Conservation (phyloP, 2,329 filamentous ascomycete species). For the Ambrosiella beaveri region DNA sequence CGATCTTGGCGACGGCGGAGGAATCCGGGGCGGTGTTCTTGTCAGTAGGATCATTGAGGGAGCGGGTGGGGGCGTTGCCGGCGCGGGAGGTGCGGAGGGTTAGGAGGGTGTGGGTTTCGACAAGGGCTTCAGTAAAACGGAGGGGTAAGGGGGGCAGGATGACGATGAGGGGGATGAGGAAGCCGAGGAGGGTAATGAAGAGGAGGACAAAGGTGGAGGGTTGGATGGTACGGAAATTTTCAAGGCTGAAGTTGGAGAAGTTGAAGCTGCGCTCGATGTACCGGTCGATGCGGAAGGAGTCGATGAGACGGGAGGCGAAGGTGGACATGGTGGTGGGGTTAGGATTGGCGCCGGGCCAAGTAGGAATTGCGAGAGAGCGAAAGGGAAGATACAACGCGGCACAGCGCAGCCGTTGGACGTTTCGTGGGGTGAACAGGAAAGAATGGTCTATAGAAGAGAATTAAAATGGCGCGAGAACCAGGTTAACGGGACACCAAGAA, state of each 20-base stretch:
- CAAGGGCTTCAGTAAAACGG: constrained; percentile 34
- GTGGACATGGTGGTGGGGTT: background rate
- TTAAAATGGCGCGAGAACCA: too few species aligned
- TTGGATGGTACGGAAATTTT: constrained; percentile 18
- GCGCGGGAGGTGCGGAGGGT: constrained; percentile 11
- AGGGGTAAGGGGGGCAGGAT: constrained; percentile 38
- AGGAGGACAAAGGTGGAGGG: constrained; percentile 24
- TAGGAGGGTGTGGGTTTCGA: constrained; percentile 35
- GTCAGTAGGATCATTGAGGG: background rate
- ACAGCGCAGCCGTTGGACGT: background rate
- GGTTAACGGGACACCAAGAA: too few species aligned
- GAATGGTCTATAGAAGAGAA: too few species aligned
- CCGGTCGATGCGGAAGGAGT: constrained; percentile 10
- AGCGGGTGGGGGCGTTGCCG: constrained; percentile 6
- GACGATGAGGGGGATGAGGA: constrained; percentile 35
- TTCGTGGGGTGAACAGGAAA: too few species aligned
- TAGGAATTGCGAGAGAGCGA: background rate
- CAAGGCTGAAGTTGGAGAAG: constrained; percentile 6
- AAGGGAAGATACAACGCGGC: background rate
- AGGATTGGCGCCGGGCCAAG: background rate
- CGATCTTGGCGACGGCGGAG: constrained; percentile 31
- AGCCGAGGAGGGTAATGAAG: constrained; percentile 29
- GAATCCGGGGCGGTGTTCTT: background rate
- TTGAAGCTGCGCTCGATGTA: constrained; percentile 7
- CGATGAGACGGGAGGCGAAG: background rate